A percentile compares a stretch with the other conserved stretches of the same genome.
Conservation (phyloP, 2,329 filamentous ascomycete genomes). For the Alternaria sp. region DNA sequence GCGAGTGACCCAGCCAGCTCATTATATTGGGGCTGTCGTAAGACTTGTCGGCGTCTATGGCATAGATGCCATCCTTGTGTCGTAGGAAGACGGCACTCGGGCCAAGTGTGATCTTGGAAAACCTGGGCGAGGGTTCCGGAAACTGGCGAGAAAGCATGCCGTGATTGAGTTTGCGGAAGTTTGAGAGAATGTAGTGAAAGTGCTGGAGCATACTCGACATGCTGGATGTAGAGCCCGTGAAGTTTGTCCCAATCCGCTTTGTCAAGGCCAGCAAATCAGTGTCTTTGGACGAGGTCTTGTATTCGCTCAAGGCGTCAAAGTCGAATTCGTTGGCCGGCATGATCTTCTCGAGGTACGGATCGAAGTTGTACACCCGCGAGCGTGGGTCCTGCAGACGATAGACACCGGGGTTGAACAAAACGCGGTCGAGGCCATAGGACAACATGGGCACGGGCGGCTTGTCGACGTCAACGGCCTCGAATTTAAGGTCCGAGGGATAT, state of each 20-base stretch:
- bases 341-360: constrained; percentile 89
- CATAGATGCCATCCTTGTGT: constrained; percentile 84
- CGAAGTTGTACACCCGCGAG: constrained; percentile 93
- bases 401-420: constrained; percentile 90
- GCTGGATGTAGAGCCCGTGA: constrained; percentile 94
- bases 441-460: constrained; percentile 68
- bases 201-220: constrained; percentile 89
- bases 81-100: constrained; percentile 81
- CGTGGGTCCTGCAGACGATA: constrained; percentile 90
- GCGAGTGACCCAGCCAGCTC: constrained; percentile 90
- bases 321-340: constrained; percentile 96
- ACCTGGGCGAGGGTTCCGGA: constrained; percentile 65
- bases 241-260: constrained; percentile 73
- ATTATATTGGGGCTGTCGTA: constrained; percentile 85
- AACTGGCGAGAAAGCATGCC: constrained; percentile 74
- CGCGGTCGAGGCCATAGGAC: constrained; percentile 79
- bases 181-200: constrained; percentile 90
- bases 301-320: constrained; percentile 83
- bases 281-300: constrained; percentile 92
- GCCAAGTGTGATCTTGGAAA: constrained; percentile 74
- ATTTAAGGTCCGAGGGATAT: constrained; percentile 41
- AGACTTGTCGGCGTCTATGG: constrained; percentile 95
- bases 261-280: constrained; percentile 73
- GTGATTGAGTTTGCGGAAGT: constrained; percentile 77
- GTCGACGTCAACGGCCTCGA: constrained; percentile 54